Base-by-base conservation (phyloP, 208 protist species). In the Crithidia acanthocephali region DNA sequence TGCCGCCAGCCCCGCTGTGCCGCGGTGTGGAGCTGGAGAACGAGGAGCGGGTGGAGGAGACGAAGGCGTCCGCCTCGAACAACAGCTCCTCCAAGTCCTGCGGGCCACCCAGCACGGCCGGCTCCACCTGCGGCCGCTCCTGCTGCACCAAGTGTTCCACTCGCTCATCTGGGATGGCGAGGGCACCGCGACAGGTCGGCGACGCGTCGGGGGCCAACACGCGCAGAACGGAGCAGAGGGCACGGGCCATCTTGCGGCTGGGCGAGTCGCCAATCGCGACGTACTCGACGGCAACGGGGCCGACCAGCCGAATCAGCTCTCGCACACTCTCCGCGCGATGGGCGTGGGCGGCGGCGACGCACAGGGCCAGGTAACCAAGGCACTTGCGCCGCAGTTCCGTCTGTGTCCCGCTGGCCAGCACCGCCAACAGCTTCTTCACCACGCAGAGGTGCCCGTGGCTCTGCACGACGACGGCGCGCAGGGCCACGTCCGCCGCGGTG, bases 311-410 rank as follows among this genome's bases (percentile, higher is more conserved):
- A 9, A 61, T 47, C 15, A 76, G 33, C 25, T 62, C 72, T 30
- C 59, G 47, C 59, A 79, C 16, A 4, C 47, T 50, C 45, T 71
- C 55, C 4, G 64, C 53, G 8, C 30, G 35, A 27, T 64, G 55
- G 5, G 74, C 68, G 13, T 68, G 35, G 0, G 79, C 79, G 3
- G 84, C 80, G 30, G 76, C 78, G 20, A 90, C 74, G 52, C 76
- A 84, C 25, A 96, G 66, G n/a, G 81, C 84, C 13, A 97, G 64
- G 76, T 95, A 97, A 42, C 79, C 86, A 10, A 97, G 70, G 58
- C 84, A 91, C 77, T 85, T 87, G 4, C 89, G 89, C 18, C 88
- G 80, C 73, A 95, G 78, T 76, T 95, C 89, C 37, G 90, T 88
- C 61, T 97, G 92, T 2, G 87, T 77, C 52, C 81, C 86, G 10